Evolutionary conservation across 2,329 filamentous ascomycete genomes (phyloP).

Genomic region (Nigrospora oryzae): DNA sequence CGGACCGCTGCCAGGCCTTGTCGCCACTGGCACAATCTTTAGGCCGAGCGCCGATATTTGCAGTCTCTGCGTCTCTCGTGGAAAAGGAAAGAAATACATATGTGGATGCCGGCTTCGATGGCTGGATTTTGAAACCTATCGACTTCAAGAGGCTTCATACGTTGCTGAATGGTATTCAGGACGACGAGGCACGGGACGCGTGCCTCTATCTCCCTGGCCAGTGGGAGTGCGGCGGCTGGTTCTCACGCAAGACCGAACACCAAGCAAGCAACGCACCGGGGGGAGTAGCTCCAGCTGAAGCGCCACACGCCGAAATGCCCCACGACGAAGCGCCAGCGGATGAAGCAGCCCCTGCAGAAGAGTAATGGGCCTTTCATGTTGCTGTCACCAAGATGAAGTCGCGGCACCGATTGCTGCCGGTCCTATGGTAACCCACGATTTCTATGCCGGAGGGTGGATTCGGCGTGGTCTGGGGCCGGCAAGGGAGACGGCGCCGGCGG

Average conservation of each 20-base stretch:
- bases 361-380: too few relatives aligned
- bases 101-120: constrained; percentile 73
- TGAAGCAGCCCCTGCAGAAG: too few relatives aligned
- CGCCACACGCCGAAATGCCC: too few relatives aligned
- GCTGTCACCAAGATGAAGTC: too few relatives aligned
- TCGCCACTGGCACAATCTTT: constrained; percentile 53
- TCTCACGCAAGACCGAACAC: constrained; percentile 22
- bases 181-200: constrained; percentile 46
- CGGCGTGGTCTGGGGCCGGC: too few relatives aligned
- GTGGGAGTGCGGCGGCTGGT: constrained; percentile 89
- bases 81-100: constrained; percentile 64
- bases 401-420: too few relatives aligned
- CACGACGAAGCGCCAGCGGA: too few relatives aligned
- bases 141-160: constrained; percentile 67
- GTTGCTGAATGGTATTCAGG: constrained; percentile 61
- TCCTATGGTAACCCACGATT: too few relatives aligned
- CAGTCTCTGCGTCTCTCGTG: constrained; percentile 73
- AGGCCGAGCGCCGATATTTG: constrained; percentile 70
- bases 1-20: constrained; percentile 33
- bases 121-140: constrained; percentile 85
- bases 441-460: too few relatives aligned
- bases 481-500: too few relatives aligned
- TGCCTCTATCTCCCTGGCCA: constrained; percentile 62
- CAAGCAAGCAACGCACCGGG: neutral
- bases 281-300: too few relatives aligned